phyloP scores from a whole-genome alignment of 2,329 filamentous ascomycete species.

The Didymella exigua region DNA sequence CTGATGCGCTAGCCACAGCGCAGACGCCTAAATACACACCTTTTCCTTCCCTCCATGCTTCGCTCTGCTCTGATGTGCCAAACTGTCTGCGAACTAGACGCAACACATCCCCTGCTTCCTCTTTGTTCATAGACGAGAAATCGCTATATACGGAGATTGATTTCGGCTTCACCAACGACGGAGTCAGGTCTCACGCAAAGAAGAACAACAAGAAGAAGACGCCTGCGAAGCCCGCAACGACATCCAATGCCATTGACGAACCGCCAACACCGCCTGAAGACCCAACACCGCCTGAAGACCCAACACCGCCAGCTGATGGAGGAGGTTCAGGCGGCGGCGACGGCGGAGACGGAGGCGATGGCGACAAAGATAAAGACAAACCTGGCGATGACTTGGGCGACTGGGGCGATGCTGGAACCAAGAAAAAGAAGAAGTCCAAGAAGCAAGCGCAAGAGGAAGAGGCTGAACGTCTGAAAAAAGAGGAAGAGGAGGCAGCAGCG shows the following conservation, averaged over 20 bases:
- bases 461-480: slow-evolving; percentile 43
- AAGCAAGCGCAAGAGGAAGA: slow-evolving; percentile 44
- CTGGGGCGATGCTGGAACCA: slow-evolving; percentile 37
- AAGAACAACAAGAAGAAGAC: slow-evolving; percentile 61
- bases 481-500: slow-evolving; percentile 44
- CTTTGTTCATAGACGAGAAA: slow-evolving; percentile 41
- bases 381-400: slow-evolving; percentile 42
- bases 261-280: slow-evolving; percentile 46
- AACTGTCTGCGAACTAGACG: slow-evolving; percentile 39
- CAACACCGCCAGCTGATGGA: slow-evolving; percentile 45
- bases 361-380: slow-evolving; percentile 37
- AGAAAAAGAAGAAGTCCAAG: slow-evolving; percentile 51
- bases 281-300: slow-evolving; percentile 33
- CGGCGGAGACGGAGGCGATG: slow-evolving; percentile 45
- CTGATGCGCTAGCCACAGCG: slow-evolving; percentile 49
- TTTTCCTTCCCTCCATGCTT: slow-evolving; percentile 41
- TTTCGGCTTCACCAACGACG: slow-evolving; percentile 61
- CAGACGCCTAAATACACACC: slow-evolving; percentile 39
- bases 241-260: slow-evolving; percentile 46
- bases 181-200: slow-evolving; percentile 60
- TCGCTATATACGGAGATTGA: slow-evolving; percentile 57
- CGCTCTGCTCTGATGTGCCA: slow-evolving; percentile 36
- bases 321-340: slow-evolving; percentile 41
- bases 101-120: slow-evolving; percentile 37
- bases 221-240: slow-evolving; percentile 34